phyloP scores from a whole-genome alignment of 2,329 filamentous ascomycete genomes.

The Ilyonectria destructans region DNA sequence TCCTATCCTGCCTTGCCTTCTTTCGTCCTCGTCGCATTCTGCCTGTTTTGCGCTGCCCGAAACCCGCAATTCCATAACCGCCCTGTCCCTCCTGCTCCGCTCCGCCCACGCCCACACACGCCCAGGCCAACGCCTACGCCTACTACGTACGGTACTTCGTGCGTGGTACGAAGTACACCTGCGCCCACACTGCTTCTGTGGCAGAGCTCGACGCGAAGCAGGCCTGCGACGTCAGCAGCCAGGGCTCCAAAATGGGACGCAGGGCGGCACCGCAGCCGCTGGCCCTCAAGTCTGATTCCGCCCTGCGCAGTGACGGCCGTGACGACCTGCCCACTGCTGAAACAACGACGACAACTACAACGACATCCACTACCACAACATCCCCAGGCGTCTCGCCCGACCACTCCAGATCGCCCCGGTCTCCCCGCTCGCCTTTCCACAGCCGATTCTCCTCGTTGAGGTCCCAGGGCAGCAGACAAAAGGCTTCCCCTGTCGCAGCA shows the following conservation, averaged over 20 bases:
- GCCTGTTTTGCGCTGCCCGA: constrained; percentile 23
- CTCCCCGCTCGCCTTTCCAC: constrained; percentile 64
- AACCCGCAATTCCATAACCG: constrained; percentile 31
- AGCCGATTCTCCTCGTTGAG: constrained; percentile 58
- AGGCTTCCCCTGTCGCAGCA: constrained; percentile 29
- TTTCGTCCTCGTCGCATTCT: constrained; percentile 17
- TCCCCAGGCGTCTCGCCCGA: constrained; percentile 51
- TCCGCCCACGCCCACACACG: constrained; percentile 42
- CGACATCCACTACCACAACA: constrained; percentile 30
- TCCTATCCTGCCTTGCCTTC: constrained; percentile 29
- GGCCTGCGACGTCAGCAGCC: constrained; percentile 47
- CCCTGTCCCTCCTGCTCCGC: constrained; percentile 29
- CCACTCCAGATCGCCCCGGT: constrained; percentile 59
- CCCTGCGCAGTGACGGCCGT: constrained; percentile 51
- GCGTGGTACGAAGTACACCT: constrained; percentile 1
- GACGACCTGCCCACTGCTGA: constrained; percentile 52
- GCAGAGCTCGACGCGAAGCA: constrained; percentile 43
- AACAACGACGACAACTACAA: constrained; percentile 44
- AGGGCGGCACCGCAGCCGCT: constrained; percentile 74
- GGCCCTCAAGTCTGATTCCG: constrained; percentile 63
- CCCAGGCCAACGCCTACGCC: constrained; percentile 40
- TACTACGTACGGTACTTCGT: neutral
- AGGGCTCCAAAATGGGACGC: constrained; percentile 66
- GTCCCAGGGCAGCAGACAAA: constrained; percentile 45
- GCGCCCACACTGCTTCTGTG: constrained; percentile 39